Evolutionary conservation across 306 rosid species (phyloP).

Genomic region (Vigna reflexopilosa): DNA sequence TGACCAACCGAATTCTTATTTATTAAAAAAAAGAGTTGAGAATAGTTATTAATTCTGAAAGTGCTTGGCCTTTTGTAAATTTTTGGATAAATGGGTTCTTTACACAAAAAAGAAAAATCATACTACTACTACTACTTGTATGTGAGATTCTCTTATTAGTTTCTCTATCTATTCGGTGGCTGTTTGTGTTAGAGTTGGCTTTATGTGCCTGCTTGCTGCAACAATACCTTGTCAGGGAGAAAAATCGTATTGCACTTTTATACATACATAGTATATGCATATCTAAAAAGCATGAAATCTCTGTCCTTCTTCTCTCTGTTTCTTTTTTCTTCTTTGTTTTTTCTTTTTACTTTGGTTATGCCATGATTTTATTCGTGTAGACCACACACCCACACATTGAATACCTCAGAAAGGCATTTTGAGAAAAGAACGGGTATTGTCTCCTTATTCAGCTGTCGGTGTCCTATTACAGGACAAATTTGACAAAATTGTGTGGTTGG

Average conservation of each 20-base stretch:
- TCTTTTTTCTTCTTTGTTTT: not conserved
- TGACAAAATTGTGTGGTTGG: constrained; percentile 41
- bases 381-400: constrained; percentile 20
- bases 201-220: not conserved
- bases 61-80: no score
- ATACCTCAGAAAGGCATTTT: constrained; percentile 36
- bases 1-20: no score
- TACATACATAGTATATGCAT: not conserved
- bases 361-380: constrained; percentile 22
- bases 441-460: constrained; percentile 51
- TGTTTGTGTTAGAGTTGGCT: no score
- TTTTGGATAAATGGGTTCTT: no score
- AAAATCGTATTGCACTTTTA: not conserved
- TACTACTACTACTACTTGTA: no score
- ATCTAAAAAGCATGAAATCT: not conserved
- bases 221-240: not conserved
- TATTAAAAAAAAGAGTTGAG: no score
- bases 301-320: not conserved
- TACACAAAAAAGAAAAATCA: no score
- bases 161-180: no score
- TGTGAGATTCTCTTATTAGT: no score
- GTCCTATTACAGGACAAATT: constrained; percentile 45
- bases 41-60: no score
- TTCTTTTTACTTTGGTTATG: not conserved
- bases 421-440: constrained; percentile 49